Conservation (phyloP, 2,329 filamentous ascomycete species). For the Neofusicoccum cordaticola region DNA sequence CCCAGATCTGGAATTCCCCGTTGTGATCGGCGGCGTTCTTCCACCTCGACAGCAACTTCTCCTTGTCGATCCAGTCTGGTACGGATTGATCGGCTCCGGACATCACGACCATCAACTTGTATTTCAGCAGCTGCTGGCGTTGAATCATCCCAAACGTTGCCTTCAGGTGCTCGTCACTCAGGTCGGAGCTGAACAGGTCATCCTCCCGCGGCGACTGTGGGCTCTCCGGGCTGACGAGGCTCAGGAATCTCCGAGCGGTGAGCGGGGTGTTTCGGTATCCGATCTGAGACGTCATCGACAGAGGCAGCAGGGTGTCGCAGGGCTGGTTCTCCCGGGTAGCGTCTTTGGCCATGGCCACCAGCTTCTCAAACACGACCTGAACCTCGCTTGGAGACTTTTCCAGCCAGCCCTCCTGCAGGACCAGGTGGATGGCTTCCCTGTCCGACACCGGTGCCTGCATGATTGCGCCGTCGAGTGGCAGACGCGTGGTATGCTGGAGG, state of each 20-base stretch:
- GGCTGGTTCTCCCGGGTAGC: conserved; percentile 19
- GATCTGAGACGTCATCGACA: conserved; percentile 30
- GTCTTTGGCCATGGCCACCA: conserved; percentile 27
- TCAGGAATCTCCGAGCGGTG: conserved; percentile 22
- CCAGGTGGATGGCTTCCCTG: conserved; percentile 22
- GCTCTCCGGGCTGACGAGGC: conserved; percentile 23
- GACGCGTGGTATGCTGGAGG: conserved; percentile 20
- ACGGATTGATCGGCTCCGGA: conserved; percentile 48
- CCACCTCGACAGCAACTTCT: conserved; percentile 43
- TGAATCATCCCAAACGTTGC: conserved; percentile 35
- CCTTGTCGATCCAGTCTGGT: conserved; percentile 45
- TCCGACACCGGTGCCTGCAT: conserved; percentile 26
- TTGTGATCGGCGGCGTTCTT: conserved; percentile 38
- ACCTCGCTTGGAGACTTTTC: conserved; percentile 21
- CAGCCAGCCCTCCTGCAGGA: conserved; percentile 20
- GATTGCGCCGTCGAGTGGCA: conserved; percentile 24
- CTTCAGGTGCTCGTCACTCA: conserved; percentile 30
- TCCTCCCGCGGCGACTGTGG: conserved; percentile 22
- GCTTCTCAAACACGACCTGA: conserved; percentile 19
- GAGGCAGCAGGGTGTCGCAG: conserved; percentile 33
- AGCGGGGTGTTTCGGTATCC: conserved; percentile 27
- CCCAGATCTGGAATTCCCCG: conserved; percentile 39
- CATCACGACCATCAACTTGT: conserved; percentile 40
- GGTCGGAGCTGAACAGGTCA: conserved; percentile 25
- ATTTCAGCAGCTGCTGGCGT: conserved; percentile 14